Base-by-base conservation (phyloP, 2,329 filamentous ascomycete genomes). In the Claviceps cyperi region DNA sequence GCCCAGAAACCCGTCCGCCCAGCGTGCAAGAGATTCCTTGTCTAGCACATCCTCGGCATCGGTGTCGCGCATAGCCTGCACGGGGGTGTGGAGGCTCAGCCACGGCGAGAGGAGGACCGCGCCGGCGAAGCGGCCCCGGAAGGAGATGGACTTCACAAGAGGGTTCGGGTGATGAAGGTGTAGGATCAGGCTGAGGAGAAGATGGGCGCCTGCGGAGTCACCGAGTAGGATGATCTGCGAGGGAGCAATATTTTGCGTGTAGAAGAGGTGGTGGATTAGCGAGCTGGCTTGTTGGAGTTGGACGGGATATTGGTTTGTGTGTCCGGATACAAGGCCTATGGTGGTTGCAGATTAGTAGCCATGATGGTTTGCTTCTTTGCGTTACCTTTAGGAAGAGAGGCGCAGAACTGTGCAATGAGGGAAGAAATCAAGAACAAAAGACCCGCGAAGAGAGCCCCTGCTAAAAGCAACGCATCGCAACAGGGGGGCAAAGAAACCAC, bases 191-290 rank as follows among this genome's bases (percentile, higher is more conserved):
- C 50, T 17, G 22, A 47, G 28, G 9, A 52, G 43, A 5, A 52
- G 47, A 21, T 52, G 50, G 2, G 28, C 50, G 28, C 50, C 50
- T 17, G 50, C 50, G 9, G 50, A 52, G 32, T 52, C 50, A 19
- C 50, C 50, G 32, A 52, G 35, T 3, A 52, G 39, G 8, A 50
- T 37, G 43, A 52, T 50, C 39, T 43, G 40, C 8, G 47, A 50
- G 7, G 50, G 41, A 3, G 43, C 2, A 5, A 52, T 35, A 14
- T 44, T 11, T 21, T 43, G 6, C 1, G 28, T 21, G 36, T 46
- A 37, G 14, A 52, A 14, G 5, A 52, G 47, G 21, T 52, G 47
- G 13, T 43, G 19, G 1, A 52, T 17, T n/a, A 52, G 32, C 2
- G 50, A 21, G 13, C 21, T 14, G 4, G 50, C 50, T 22, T 52